These are phyloP conservation scores for Lycium ferocissimum DNA, from an alignment of 257 asterid species.

Conservation along the genomic window DNA sequence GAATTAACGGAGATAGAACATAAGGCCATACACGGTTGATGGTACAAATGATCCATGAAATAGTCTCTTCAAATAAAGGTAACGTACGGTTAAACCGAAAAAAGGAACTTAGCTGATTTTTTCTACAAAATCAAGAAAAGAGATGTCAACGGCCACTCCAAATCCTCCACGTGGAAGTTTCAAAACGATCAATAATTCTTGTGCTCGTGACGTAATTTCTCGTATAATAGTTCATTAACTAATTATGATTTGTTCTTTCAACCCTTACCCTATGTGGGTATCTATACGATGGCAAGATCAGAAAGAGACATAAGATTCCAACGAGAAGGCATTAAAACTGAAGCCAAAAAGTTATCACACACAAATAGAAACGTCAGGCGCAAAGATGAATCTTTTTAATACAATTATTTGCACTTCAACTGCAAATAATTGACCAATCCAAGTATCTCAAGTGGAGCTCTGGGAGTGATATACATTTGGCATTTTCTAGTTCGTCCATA, in stretches of 20 bases:
- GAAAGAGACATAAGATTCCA: conserved; percentile 1
- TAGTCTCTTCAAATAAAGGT: background rate
- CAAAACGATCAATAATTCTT: background rate
- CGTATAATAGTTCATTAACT: background rate
- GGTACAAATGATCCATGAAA: background rate
- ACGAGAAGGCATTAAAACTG: background rate
- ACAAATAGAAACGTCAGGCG: background rate
- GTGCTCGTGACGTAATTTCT: background rate
- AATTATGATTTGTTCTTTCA: background rate
- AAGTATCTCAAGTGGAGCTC: background rate
- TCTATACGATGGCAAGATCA: background rate
- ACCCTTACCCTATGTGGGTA: background rate
- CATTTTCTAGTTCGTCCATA: background rate
- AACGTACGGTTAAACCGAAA: background rate
- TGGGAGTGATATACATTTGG: background rate
- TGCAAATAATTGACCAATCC: background rate
- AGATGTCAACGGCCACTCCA: conserved; percentile 13
- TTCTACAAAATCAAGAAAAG: background rate
- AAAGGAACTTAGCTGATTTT: background rate
- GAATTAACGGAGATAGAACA: background rate
- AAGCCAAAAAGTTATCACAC: background rate
- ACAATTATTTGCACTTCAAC: background rate
- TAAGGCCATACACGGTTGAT: too few species aligned
- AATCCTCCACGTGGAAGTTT: conserved; percentile 19
- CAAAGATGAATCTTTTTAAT: background rate